These are phyloP conservation scores for Lentithecium fluviatile DNA, from an alignment of 495 filamentous ascomycete species.

Conservation along the genomic window DNA sequence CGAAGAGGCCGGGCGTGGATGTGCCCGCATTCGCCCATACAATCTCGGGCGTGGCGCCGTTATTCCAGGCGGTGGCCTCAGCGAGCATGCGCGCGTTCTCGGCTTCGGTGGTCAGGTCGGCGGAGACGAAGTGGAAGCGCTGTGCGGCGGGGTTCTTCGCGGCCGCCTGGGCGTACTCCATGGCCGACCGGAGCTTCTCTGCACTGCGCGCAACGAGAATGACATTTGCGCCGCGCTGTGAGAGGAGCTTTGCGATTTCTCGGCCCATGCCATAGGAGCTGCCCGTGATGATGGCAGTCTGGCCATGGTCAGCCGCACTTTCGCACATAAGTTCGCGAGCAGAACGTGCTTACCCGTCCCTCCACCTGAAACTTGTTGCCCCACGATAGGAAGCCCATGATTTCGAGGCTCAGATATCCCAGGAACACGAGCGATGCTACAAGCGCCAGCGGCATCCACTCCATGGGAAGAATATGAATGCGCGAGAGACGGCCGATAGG, in stretches of 20 bases:
- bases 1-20: conserved; percentile 73
- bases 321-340: neutral
- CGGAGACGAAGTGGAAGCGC: conserved; percentile 78
- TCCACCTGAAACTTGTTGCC: conserved; percentile 80
- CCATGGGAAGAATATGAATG: conserved; percentile 1
- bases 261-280: conserved; percentile 91
- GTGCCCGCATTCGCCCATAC: conserved; percentile 90
- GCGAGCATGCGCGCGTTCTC: conserved; percentile 67
- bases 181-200: conserved; percentile 68
- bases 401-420: conserved; percentile 41
- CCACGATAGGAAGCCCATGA: conserved; percentile 65
- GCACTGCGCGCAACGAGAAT: conserved; percentile 78
- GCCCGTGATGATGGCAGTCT: conserved; percentile 87
- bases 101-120: conserved; percentile 69
- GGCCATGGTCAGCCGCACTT: neutral
- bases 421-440: conserved; percentile 50
- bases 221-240: conserved; percentile 81
- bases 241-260: conserved; percentile 67
- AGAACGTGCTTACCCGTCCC: conserved; percentile 58
- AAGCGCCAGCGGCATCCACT: conserved; percentile 40
- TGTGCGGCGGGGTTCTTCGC: conserved; percentile 63
- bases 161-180: conserved; percentile 64
- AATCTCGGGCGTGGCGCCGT: conserved; percentile 69
- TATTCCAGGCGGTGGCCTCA: conserved; percentile 82
- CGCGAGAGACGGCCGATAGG: too few species aligned